A percentile compares a stretch with the other conserved stretches of the same genome.
Evolutionary conservation across 805 yeast species (phyloP).

Genomic region (Sugiyamaella mastotermitis): DNA sequence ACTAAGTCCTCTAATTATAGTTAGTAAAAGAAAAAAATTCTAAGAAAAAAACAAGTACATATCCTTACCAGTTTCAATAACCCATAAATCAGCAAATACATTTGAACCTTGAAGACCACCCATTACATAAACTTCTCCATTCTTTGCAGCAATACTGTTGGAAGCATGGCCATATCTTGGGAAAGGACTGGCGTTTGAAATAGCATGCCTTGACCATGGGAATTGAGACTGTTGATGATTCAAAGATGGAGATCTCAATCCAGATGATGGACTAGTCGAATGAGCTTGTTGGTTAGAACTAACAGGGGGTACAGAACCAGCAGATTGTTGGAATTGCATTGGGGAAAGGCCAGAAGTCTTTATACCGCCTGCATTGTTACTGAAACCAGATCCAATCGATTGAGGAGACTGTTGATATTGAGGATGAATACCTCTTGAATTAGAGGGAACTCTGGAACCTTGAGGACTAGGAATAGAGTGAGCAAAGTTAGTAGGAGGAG

Average conservation of each 20-base stretch:
- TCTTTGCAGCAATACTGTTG: slow-evolving; percentile 67
- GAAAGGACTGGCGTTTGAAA: slow-evolving; percentile 60
- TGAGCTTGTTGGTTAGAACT: too few relatives aligned
- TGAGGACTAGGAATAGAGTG: too few relatives aligned
- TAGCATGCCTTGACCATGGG: slow-evolving; percentile 31
- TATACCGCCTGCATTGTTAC: too few relatives aligned
- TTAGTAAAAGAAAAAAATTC: slow-evolving; percentile 2
- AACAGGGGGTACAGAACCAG: too few relatives aligned
- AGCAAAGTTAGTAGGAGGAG: too few relatives aligned
- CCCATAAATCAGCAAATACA: slow-evolving; percentile 96
- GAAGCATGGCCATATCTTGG: slow-evolving; percentile 94
- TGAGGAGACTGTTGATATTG: too few relatives aligned
- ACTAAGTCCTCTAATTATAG: slow-evolving; percentile 27
- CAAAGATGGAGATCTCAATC: neutral
- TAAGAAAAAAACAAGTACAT: slow-evolving; percentile 26
- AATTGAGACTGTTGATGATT: slow-evolving; percentile 15
- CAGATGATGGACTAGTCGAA: neutral
- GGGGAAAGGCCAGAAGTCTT: too few relatives aligned
- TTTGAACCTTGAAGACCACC: slow-evolving; percentile 93
- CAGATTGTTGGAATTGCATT: too few relatives aligned
- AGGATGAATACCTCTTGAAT: too few relatives aligned
- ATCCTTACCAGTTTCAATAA: slow-evolving; percentile 50
- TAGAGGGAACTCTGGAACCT: too few relatives aligned
- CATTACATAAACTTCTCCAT: slow-evolving; percentile 79
- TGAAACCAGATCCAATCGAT: too few relatives aligned